phyloP scores from a whole-genome alignment of 495 filamentous ascomycete genomes.

The Chaetomium cochliodes region DNA sequence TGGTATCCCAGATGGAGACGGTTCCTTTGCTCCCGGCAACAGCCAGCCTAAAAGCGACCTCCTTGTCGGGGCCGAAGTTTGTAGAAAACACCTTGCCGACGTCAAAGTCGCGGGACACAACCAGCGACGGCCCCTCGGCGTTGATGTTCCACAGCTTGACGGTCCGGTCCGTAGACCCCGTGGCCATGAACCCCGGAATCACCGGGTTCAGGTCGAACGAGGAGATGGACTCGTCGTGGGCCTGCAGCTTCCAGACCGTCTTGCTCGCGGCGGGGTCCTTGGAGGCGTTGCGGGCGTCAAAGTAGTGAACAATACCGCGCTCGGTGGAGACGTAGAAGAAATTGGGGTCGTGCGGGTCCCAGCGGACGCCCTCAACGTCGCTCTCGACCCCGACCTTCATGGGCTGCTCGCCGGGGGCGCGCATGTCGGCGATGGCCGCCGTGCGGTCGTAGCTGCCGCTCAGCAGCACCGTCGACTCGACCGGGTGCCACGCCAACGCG shows the following conservation, averaged over 20 bases:
- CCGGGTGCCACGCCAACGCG: slow-evolving; percentile 87
- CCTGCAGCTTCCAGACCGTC: slow-evolving; percentile 90
- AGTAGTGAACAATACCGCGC: slow-evolving; percentile 81
- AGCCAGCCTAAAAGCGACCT: slow-evolving; percentile 85
- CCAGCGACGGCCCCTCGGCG: slow-evolving; percentile 75
- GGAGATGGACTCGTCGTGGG: slow-evolving; percentile 90
- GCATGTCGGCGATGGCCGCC: slow-evolving; percentile 88
- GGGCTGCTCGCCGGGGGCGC: slow-evolving; percentile 73
- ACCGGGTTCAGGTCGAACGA: slow-evolving; percentile 88
- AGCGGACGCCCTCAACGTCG: slow-evolving; percentile 87
- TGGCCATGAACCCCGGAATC: slow-evolving; percentile 89
- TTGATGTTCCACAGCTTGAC: slow-evolving; percentile 97
- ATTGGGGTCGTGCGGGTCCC: slow-evolving; percentile 89
- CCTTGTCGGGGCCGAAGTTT: slow-evolving; percentile 80
- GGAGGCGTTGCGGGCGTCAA: slow-evolving; percentile 71
- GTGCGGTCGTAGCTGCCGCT: slow-evolving; percentile 94
- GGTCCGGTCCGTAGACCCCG: slow-evolving; percentile 86
- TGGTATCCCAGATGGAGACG: slow-evolving; percentile 96
- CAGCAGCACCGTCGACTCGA: slow-evolving; percentile 80
- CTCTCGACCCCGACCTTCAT: slow-evolving; percentile 89
- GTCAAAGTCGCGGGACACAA: slow-evolving; percentile 85
- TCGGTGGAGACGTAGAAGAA: slow-evolving; percentile 96
- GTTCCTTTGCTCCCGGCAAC: slow-evolving; percentile 92
- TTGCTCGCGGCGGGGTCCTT: slow-evolving; percentile 68
- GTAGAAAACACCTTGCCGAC: slow-evolving; percentile 94